A percentile compares a stretch with the other conserved stretches of the same genome.
Conservation (phyloP, 1,284 basidiomycete species). For the Irpex lacteus region DNA sequence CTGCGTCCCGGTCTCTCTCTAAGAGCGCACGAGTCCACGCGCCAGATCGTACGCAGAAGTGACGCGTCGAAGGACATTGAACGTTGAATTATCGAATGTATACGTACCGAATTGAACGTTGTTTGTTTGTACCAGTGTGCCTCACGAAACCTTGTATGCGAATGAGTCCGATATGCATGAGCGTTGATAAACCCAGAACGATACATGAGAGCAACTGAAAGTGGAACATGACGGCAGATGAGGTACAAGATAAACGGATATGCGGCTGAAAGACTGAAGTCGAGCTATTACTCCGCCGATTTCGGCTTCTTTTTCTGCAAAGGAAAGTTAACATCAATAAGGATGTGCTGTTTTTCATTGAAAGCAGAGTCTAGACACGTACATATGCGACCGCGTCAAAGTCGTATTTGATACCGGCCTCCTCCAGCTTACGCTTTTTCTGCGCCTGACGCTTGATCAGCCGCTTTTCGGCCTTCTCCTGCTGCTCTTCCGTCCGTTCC, state of each 20-base stretch:
- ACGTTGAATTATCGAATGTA: neutral
- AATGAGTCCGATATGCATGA: neutral
- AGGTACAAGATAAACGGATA: neutral
- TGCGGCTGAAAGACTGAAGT: neutral
- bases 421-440: constrained; percentile 78
- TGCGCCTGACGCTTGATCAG: constrained; percentile 77
- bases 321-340: neutral
- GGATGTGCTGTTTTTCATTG: no score
- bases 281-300: constrained; percentile 19
- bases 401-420: constrained; percentile 88
- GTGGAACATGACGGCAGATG: neutral
- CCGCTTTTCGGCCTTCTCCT: constrained; percentile 64
- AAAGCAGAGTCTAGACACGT: constrained; percentile 24
- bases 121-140: neutral
- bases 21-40: neutral
- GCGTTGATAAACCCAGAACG: neutral
- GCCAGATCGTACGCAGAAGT: neutral
- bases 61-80: neutral
- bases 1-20: constrained; percentile 14
- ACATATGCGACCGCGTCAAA: constrained; percentile 76
- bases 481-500: constrained; percentile 76
- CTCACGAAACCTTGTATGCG: neutral
- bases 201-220: neutral
- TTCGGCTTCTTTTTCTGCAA: constrained; percentile 27
- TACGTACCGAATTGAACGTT: neutral